These are phyloP conservation scores for Penicillium sumatraense DNA, from an alignment of 2,329 filamentous ascomycete species.

Conservation along the genomic window DNA sequence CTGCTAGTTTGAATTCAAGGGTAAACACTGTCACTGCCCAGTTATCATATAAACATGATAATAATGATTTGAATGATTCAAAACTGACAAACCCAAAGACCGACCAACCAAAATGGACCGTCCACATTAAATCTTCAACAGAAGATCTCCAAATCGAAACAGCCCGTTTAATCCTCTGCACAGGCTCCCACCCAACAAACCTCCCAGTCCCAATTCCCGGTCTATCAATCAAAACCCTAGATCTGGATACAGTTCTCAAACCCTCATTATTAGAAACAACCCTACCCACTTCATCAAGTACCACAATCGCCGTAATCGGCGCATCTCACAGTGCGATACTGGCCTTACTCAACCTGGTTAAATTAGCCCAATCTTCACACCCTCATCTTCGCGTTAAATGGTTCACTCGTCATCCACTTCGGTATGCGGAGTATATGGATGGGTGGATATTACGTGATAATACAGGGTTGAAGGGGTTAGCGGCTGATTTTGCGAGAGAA, in stretches of 20 bases:
- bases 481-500: conserved; percentile 62
- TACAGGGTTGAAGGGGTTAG: conserved; percentile 66
- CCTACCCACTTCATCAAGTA: conserved; percentile 41
- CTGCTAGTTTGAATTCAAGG: conserved; percentile 36
- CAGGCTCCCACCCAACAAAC: conserved; percentile 58
- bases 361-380: conserved; percentile 57
- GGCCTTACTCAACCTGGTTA: conserved; percentile 64
- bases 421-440: conserved; percentile 65
- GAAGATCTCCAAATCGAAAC: conserved; percentile 41
- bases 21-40: conserved; percentile 25
- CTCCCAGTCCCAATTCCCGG: conserved; percentile 49
- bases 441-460: conserved; percentile 69
- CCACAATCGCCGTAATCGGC: conserved; percentile 62
- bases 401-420: conserved; percentile 65
- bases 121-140: conserved; percentile 30
- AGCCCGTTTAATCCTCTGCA: conserved; percentile 61
- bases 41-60: too few species aligned
- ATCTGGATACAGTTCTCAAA: conserved; percentile 61
- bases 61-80: too few species aligned
- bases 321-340: conserved; percentile 68
- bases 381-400: conserved; percentile 62
- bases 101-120: conserved; percentile 36
- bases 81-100: conserved; percentile 3
- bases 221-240: conserved; percentile 48
- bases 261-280: conserved; percentile 53